Base-by-base conservation (phyloP, 495 filamentous ascomycete species). In the Chaetomium tenue region DNA sequence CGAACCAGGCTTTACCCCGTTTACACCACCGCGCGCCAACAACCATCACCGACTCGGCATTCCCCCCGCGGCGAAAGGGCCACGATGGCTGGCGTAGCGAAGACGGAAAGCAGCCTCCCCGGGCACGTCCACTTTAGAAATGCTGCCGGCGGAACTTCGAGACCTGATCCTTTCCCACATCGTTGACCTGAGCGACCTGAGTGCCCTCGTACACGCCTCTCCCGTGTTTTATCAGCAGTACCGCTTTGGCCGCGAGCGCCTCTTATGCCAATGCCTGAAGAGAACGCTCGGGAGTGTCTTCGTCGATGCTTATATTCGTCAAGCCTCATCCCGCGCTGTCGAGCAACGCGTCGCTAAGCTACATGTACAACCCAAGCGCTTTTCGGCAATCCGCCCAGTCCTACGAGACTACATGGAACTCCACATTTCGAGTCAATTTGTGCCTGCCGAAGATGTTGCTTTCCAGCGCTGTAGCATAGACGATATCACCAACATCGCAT, bases 141-240 rank as follows among this genome's bases (percentile, higher is more conserved):
- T 18, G 0, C 9, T 54, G 20, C 63, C 67, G 2, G 30, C 64
- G 16, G 64, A 69, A 39, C 28, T 69, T 11, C 61, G 64, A 25
- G 18, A 9, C 11, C 13, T 54, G 12, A 62, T 70, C 13, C 53
- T 58, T 4, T 42, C 68, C 39, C 23, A 68, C 9, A 7, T 71
- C 6, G 50, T 68, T 33, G 65, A 65, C 5, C 66, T 75, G 5
- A 51, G 71, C 39, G 63, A 65, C 3, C 64, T 75, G 22, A 37
- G 40, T 3, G 61, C 70, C 22, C 33, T 75, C 3, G 60, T 72
- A 26, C 68, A 55, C 42, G 70, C 71, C 11, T 75, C 70, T 13
- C 74, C 68, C 15, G 58, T 70, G 15, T 72, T 71, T 47, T 53
- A 72, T 48, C 59, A 73, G 46, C 72, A 75, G 50, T 74, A 74